phyloP scores from a whole-genome alignment of 2,329 filamentous ascomycete species.

The Apiospora pterosperma region DNA sequence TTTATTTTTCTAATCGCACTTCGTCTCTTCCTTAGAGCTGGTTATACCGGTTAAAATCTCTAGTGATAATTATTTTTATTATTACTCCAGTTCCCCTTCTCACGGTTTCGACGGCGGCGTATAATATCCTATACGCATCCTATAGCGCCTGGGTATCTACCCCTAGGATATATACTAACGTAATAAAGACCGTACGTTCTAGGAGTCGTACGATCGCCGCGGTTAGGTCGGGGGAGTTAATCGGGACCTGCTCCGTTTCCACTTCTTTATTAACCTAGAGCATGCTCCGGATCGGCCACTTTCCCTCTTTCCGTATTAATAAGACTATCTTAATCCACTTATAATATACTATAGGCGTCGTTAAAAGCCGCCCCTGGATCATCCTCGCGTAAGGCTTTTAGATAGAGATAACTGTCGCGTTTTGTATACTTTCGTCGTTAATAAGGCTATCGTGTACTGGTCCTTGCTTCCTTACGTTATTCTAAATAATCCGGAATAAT shows the following conservation, averaged over 20 bases:
- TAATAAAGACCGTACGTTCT: neutral
- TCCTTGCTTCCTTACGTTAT: neutral
- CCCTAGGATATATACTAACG: neutral
- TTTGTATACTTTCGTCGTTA: neutral
- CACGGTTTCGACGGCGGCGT: neutral
- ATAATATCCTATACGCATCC: neutral
- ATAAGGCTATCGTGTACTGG: neutral
- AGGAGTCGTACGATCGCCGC: neutral
- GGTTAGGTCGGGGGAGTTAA: neutral
- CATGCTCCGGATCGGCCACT: neutral
- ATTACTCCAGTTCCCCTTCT: neutral
- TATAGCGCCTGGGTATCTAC: neutral
- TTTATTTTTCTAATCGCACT: slow-evolving; percentile 31
- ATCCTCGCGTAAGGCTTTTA: neutral
- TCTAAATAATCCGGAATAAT: neutral
- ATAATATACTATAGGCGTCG: neutral
- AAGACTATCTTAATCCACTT: neutral
- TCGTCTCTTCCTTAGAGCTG: slow-evolving; percentile 21
- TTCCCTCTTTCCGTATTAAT: neutral
- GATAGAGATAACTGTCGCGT: neutral
- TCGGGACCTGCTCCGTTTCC: neutral
- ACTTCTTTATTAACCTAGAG: neutral
- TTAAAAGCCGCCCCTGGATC: neutral
- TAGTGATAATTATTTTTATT: neutral
- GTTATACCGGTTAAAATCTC: slow-evolving; percentile 25